These are phyloP conservation scores for Beauveria varroae DNA, from an alignment of 2,329 filamentous ascomycete genomes.

Conservation along the genomic window DNA sequence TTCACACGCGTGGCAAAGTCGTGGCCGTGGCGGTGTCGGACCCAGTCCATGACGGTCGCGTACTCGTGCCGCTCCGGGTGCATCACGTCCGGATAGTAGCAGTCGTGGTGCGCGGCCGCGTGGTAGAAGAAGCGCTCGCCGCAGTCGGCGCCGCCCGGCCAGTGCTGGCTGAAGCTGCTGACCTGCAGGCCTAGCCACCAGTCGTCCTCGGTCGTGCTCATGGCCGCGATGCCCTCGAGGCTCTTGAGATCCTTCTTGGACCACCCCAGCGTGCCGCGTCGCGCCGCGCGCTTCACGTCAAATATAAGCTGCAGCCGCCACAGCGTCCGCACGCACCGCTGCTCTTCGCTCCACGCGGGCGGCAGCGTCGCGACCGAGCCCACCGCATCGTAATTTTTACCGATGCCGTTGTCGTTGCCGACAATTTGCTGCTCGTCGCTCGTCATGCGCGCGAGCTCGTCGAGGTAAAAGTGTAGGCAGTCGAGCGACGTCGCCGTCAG, in stretches of 20 bases:
- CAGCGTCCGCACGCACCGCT: slow-evolving; percentile 2
- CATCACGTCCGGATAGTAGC: slow-evolving; percentile 7
- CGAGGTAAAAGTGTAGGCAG: not conserved
- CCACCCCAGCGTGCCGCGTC: slow-evolving; percentile 1
- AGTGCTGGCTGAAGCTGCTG: slow-evolving; percentile 11
- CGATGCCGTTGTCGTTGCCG: not conserved
- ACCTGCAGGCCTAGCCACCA: slow-evolving; percentile 9
- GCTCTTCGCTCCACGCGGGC: slow-evolving; percentile 5
- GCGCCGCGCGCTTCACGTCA: slow-evolving; percentile 2
- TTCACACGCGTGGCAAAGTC: slow-evolving; percentile 3
- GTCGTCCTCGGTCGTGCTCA: slow-evolving; percentile 5
- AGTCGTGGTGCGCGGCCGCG: slow-evolving; percentile 8
- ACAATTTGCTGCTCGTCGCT: not conserved
- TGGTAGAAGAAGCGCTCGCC: slow-evolving; percentile 10
- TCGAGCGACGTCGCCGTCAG: not conserved
- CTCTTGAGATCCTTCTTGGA: not conserved
- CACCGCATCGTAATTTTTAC: not conserved
- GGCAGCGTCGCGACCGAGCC: not conserved
- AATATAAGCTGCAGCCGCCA: slow-evolving; percentile 6
- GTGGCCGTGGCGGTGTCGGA: not conserved
- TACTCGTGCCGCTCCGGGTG: slow-evolving; percentile 7
- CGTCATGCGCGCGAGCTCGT: not conserved
- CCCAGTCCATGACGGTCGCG: not conserved
- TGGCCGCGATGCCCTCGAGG: not conserved
- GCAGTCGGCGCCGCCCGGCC: not conserved